Evolutionary conservation across 805 yeast genomes (phyloP), one percentile per base, ranked within the genome.

Genomic region (Ogataea henricii): DNA sequence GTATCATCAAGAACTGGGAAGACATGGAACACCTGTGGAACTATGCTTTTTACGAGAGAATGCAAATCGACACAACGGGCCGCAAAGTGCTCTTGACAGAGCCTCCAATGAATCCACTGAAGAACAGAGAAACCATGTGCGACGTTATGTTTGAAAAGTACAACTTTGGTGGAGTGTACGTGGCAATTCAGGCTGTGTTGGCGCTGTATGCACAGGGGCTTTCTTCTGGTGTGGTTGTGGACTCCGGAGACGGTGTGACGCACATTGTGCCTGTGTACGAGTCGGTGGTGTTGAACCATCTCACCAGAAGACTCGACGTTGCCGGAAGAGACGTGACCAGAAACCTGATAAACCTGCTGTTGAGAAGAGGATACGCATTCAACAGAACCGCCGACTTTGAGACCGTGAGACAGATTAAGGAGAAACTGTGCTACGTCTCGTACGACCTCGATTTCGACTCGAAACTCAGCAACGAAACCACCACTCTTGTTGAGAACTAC

Each of bases 311-410:
- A 66, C 75, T 94, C 59, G 97, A 94, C 67, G 96, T 94, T 52
- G 99, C 99, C 4, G 99, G 99, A 59, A 82, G 99, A 68, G 99
- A 94, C 64, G 97, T 94, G 40, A 94, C 99, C n/a, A 82, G 97
- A 63, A 89, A 94, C 69, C 77, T 94, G 70, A 91, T 94, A 69
- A 94, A 86, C 61, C 75, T 94, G 56, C 75, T 94, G 60, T 80
- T 95, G 53, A 89, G 98, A 70, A 84, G 97, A 59, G 99, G 99
- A 39, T 94, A 94, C 68, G 97, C 98, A 2, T 92, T 94, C 72
- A 94, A 94, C 74, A 83, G 99, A 75, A 91, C 96, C 36, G 98
- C 99, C 8, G 99, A 94, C 74, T 95, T 95, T 62, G 99, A 94
- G 72, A 94, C 98, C 2, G 97, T 94, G 40, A 89, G 99, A 65